phyloP scores from a whole-genome alignment of 2,329 filamentous ascomycete genomes.

The Colletotrichum cordylinicola region DNA sequence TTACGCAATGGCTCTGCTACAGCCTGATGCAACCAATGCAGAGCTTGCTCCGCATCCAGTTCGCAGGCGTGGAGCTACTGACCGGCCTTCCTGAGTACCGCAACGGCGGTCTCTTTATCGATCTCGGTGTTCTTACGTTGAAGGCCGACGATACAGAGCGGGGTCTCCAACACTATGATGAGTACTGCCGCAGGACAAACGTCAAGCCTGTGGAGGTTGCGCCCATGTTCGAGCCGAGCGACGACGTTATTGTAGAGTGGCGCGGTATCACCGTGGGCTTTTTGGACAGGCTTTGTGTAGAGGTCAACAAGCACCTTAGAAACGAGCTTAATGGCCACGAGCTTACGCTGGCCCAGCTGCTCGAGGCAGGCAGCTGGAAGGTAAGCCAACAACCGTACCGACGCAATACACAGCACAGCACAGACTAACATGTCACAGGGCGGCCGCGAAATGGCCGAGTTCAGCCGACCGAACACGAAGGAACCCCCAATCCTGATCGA shows the following conservation, averaged over 20 bases:
- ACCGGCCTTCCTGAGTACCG: slow-evolving; percentile 76
- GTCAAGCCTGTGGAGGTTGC: slow-evolving; percentile 58
- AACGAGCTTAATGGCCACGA: slow-evolving; percentile 70
- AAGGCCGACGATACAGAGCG: slow-evolving; percentile 49
- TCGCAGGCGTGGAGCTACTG: slow-evolving; percentile 59
- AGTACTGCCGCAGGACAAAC: slow-evolving; percentile 75
- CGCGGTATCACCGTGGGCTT: slow-evolving; percentile 63
- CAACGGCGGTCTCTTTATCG: slow-evolving; percentile 74
- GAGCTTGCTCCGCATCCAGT: slow-evolving; percentile 54
- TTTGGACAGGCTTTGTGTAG: slow-evolving; percentile 52
- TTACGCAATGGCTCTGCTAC: slow-evolving; percentile 78
- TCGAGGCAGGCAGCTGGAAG: slow-evolving; percentile 99
- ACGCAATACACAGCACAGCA: neutral
- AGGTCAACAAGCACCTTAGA: slow-evolving; percentile 65
- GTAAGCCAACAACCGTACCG: slow-evolving; percentile 51
- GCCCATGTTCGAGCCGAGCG: slow-evolving; percentile 56
- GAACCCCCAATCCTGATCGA: slow-evolving; percentile 96
- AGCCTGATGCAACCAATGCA: slow-evolving; percentile 72
- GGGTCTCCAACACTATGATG: slow-evolving; percentile 52
- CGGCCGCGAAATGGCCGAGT: slow-evolving; percentile 93
- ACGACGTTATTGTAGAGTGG: slow-evolving; percentile 68
- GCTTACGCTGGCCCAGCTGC: slow-evolving; percentile 82
- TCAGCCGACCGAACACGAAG: slow-evolving; percentile 94
- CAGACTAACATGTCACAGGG: slow-evolving; percentile 56
- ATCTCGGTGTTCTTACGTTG: slow-evolving; percentile 57